Base-by-base conservation (phyloP, 495 filamentous ascomycete genomes). In the Antarctomyces pellizariae region DNA sequence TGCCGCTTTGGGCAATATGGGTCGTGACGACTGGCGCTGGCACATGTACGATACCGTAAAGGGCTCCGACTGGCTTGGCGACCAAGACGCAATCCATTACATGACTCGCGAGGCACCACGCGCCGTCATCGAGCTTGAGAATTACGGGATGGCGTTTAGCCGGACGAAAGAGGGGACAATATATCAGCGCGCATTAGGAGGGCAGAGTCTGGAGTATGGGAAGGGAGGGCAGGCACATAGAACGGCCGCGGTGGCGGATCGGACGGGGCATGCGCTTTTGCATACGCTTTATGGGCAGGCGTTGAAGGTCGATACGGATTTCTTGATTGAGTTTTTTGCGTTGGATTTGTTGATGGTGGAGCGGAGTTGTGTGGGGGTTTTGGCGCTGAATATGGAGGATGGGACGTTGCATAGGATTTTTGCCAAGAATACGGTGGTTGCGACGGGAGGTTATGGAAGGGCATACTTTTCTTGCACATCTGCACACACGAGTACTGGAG, bases 41-140 rank as follows among this genome's bases (percentile, higher is more conserved):
- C 38, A 42, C 21, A 37, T 37, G 35, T 38, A 42, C 26, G 38
- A 42, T 29, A 42, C 38, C 3, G 38, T 42, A 0, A 42, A 42
- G 34, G 38, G 38, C 13, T 29, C 22, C 14, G 38, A 42, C 30
- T 42, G 38, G 38, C 33, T 38, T 13, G 38, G 38, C 12, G 38
- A 42, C 15, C 38, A 42, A 36, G 38, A 42, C 25, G 38, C 38
- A 24, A 42, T 42, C 26, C 38, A 42, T 26, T 42, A 42, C 24
- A 42, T 42, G 38, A 38, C 32, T 4, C 16, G 32, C 2, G 35
- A 30, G 24, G 38, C 38, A 1, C 29, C 38, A 4, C 16, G 25
- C 13, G 35, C 38, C 6, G 32, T 42, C 24, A 33, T 33, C 22
- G 38, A 42, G 22, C 35, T 42, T 9, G 38, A 42, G 24, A 42